Evolutionary conservation across 2,329 filamentous ascomycete genomes (phyloP), one percentile per base, ranked within the genome.

Genomic region (Trichophyton equinum): DNA sequence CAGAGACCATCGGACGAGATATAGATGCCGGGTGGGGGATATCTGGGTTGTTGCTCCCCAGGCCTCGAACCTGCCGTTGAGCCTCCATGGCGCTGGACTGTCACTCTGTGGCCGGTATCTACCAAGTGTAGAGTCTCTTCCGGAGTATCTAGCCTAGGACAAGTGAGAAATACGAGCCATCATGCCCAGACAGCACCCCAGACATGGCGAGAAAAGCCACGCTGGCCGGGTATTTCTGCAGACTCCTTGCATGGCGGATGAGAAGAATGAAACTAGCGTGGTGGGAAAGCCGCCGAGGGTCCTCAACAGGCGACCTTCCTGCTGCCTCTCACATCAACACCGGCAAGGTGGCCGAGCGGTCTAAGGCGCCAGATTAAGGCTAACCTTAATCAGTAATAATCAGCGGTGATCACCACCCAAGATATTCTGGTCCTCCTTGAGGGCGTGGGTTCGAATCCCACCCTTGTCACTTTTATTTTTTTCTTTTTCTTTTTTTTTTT

Each of bases 31-130:
- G 62, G 55, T 64, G 62, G 4, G 61, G 57, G 38, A 64, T 63
- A 46, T 63, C 57, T 1, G 63, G 63, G 33, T 64, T 63, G 38
- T 64, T 64, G 49, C 63, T 64, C 2, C 63, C 63, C 40, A 63
- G 40, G 15, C 42, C 30, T 62, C 18, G 36, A 5, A 27, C 36
- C 13, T 11, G 33, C 20, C 11, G 11, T 1, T 13, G 57, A 27
- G 38, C 18, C 7, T 27, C 27, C 53, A 56, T 56, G 51, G n/a
- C 15, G 18, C 20, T 25, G 44, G 6, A 22, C 7, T 47, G 25
- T 25, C 9, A 18, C 20, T 20, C 20, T 9, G 3, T 25, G 1
- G 25, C 18, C 15, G 8, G 42, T 15, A 8, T 6, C 20, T 3
- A 22, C 44, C 20, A 22, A 11, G 9, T 20, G 44, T 13, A 22